A percentile compares a stretch with the other conserved stretches of the same genome.
Evolutionary conservation across 1,139 yeast genomes (phyloP).

Genomic region (Saccharomycopsis hybrid): DNA sequence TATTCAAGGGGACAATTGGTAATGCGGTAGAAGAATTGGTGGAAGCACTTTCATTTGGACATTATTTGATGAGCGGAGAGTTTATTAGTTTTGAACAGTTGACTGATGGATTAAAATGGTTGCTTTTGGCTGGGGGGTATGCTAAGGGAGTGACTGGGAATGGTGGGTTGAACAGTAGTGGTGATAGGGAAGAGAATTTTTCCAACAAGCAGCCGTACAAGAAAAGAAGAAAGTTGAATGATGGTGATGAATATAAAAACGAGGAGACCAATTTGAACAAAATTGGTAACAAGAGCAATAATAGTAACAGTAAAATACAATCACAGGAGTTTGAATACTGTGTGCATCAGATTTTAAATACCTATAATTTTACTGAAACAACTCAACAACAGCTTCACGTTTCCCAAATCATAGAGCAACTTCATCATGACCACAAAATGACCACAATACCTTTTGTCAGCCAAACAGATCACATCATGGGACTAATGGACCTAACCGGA

Average conservation of each 20-base stretch:
- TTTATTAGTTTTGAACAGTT: neutral
- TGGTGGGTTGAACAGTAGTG: neutral
- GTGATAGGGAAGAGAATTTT: neutral
- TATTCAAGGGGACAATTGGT: neutral
- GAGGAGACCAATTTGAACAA: too few species aligned
- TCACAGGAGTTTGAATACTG: too few species aligned
- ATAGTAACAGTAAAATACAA: neutral
- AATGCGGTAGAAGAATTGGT: conserved; percentile 5
- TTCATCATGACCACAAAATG: neutral
- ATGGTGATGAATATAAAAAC: too few species aligned
- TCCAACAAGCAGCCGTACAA: neutral
- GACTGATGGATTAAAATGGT: neutral
- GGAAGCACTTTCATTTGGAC: conserved; percentile 5
- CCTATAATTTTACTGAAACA: too few species aligned
- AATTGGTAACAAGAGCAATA: too few species aligned
- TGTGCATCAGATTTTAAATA: neutral
- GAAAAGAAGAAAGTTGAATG: too few species aligned
- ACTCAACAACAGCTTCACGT: neutral
- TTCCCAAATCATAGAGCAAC: neutral
- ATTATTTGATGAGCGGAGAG: neutral
- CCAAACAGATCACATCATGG: conserved; percentile 4
- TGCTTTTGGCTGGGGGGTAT: neutral
- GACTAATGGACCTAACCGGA: conserved; percentile 4
- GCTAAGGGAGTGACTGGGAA: neutral
- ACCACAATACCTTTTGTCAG: neutral